Base-by-base conservation (phyloP, 306 rosid species). In the Lablab purpureus region DNA sequence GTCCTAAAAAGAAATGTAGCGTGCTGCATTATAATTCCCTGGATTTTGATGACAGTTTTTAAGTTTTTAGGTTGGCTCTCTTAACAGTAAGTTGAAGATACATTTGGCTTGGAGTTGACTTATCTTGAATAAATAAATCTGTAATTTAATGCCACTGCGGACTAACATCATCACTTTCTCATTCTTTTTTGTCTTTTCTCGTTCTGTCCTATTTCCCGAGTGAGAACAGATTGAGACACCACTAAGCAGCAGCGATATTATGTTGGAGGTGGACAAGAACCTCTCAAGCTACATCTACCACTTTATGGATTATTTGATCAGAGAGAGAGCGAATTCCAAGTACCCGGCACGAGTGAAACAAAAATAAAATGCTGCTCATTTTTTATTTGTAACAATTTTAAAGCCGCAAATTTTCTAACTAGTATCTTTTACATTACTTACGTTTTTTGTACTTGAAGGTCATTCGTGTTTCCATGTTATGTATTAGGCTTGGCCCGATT, bases 211-310 rank as follows among this genome's bases (percentile, higher is more conserved):
- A 34, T 25, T 56, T 60, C 55, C 74, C 54, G 8, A 36, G 52
- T 59, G 73, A 79, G 50, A 7, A 59, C 76, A 83, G 80, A 52
- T 58, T 67, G 69, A 83, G 81, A 71, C 83, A 73, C 80, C 86
- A 73, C 80, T 32, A 73, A 60, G 77, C 43, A 67, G 74, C 68
- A 49, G 3, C 41, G 3, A 36, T 55, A 1, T 27, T 32, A 28
- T 83, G 83, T 69, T 79, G 66, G 73, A 49, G 80, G 12, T 68
- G 46, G 58, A 67, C 52, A 9, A 37, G 51, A 68, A 83, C 77
- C 49, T 18, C 49, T 67, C 59, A 46, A 46, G 77, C 76, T 37
- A 56, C 47, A 47, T 49, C 73, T 28, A 40, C 64, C 64, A 47
- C 71, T 25, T 77, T 78, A 64, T 49, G 41, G 6, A 71, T 62